Evolutionary conservation across 768 basidiomycete species (phyloP).

Genomic region (Paxillus rubicundulus): DNA sequence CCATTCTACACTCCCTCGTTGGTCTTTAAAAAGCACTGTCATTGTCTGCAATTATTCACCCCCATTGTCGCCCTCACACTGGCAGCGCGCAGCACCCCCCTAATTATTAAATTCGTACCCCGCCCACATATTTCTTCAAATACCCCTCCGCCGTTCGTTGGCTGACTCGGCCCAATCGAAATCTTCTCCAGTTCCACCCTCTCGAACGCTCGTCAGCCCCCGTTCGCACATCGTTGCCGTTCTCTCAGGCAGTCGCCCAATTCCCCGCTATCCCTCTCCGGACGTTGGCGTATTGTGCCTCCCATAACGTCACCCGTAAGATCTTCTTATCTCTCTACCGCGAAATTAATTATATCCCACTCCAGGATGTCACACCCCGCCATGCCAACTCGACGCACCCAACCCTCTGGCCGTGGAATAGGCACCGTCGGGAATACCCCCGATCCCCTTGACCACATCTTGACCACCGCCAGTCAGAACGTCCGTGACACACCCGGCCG

Average conservation of each 20-base stretch:
- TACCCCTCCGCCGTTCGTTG: neutral
- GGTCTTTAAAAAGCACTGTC: neutral
- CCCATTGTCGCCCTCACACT: neutral
- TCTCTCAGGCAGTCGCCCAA: neutral
- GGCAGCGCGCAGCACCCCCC: neutral
- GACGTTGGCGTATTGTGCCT: neutral
- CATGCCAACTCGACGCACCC: neutral
- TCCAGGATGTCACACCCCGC: slow-evolving; percentile 3
- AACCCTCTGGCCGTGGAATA: too few species aligned
- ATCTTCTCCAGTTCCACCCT: neutral
- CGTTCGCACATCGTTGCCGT: neutral
- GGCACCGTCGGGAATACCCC: neutral
- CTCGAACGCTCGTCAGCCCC: neutral
- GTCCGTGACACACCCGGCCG: slow-evolving; percentile 6
- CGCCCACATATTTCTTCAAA: slow-evolving; percentile 11
- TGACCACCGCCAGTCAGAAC: slow-evolving; percentile 14
- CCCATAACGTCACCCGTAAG: neutral
- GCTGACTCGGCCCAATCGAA: neutral
- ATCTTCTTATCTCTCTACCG: neutral
- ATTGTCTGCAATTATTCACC: neutral
- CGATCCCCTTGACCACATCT: neutral
- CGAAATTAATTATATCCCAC: neutral
- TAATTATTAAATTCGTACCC: slow-evolving; percentile 15
- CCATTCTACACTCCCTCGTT: neutral
- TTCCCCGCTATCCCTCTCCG: neutral